These are phyloP conservation scores for Hymenoscyphus fraxineus DNA, from an alignment of 2,329 filamentous ascomycete species.

Conservation along the genomic window DNA sequence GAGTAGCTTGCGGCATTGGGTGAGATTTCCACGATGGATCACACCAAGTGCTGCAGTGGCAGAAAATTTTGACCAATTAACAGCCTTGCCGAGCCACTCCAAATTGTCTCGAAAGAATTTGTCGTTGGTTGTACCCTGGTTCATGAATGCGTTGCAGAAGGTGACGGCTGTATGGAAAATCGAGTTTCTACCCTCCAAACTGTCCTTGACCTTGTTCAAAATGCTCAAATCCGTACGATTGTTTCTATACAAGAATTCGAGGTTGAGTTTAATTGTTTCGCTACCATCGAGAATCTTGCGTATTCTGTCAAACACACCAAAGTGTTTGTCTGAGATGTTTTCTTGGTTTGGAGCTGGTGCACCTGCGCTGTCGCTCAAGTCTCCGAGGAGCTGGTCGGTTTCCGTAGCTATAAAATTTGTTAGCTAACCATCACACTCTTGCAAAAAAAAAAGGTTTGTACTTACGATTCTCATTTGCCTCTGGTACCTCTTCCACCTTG, in stretches of 20 bases:
- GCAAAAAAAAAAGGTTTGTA: not conserved
- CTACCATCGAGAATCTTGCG: conserved; percentile 75
- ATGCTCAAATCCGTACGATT: conserved; percentile 91
- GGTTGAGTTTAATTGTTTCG: conserved; percentile 88
- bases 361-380: conserved; percentile 43
- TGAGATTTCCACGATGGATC: conserved; percentile 92
- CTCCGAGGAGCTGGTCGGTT: conserved; percentile 53
- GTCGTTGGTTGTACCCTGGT: conserved; percentile 95
- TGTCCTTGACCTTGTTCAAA: conserved; percentile 94
- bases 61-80: conserved; percentile 99
- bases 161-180: conserved; percentile 98
- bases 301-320: conserved; percentile 59
- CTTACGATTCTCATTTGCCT: conserved; percentile 43
- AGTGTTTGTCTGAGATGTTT: conserved; percentile 46
- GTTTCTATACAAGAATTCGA: conserved; percentile 94
- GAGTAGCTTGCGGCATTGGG: conserved; percentile 86
- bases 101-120: conserved; percentile 98
- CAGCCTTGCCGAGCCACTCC: conserved; percentile 96
- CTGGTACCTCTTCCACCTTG: conserved; percentile 39
- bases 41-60: conserved; percentile 94
- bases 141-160: conserved; percentile 98
- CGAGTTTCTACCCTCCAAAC: conserved; percentile 90
- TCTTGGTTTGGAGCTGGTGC: conserved; percentile 25
- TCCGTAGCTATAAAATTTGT: conserved; percentile 30
- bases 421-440: not conserved